phyloP scores from a whole-genome alignment of 805 yeast genomes.

The Cyberlindnera mississippiensis region DNA sequence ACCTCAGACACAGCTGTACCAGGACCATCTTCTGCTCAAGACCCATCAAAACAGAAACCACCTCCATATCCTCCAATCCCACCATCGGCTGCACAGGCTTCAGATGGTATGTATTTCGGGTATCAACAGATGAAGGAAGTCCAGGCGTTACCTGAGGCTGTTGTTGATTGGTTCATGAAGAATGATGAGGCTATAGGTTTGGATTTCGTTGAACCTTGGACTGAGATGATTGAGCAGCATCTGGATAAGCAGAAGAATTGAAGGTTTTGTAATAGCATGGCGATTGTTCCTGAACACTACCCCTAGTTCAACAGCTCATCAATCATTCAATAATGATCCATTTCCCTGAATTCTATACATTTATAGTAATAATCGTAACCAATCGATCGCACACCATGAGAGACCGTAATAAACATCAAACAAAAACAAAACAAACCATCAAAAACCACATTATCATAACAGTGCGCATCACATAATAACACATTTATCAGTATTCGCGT shows the following conservation, averaged over 20 bases:
- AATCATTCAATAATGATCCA: no score
- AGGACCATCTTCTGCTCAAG: neutral
- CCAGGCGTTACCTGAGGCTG: slow-evolving; percentile 29
- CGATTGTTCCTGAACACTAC: no score
- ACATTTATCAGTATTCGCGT: slow-evolving; percentile 16
- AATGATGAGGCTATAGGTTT: slow-evolving; percentile 47
- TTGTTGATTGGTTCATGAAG: slow-evolving; percentile 48
- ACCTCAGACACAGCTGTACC: neutral
- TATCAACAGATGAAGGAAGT: slow-evolving; percentile 23
- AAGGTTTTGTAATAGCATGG: neutral
- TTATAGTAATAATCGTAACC: neutral
- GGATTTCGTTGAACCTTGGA: slow-evolving; percentile 72
- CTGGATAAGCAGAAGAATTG: slow-evolving; percentile 26
- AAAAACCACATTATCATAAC: neutral
- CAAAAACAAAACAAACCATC: neutral
- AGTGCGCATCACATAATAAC: slow-evolving; percentile 20
- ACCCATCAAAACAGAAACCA: neutral
- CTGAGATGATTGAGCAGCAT: slow-evolving; percentile 73
- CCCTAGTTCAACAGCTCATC: no score
- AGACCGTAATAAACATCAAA: neutral
- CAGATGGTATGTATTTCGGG: slow-evolving; percentile 15
- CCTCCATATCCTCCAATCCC: slow-evolving; percentile 13
- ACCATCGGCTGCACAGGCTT: slow-evolving; percentile 6
- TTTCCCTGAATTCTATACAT: no score
- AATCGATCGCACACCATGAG: neutral